Evolutionary conservation across 2,329 filamentous ascomycete genomes (phyloP).

Genomic region (Monilinia aucupariae): DNA sequence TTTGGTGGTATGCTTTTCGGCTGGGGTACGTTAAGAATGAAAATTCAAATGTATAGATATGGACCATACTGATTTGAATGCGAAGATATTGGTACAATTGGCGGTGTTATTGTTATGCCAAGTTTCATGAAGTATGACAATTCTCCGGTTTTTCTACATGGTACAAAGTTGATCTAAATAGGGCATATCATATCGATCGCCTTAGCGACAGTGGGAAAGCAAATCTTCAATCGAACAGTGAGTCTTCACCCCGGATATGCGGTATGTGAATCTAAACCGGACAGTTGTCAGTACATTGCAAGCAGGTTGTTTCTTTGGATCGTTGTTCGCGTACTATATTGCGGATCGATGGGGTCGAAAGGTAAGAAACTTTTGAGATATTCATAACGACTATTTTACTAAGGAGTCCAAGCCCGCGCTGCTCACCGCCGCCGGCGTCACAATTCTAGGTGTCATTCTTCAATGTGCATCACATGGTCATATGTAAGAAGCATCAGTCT

Average conservation of each 20-base stretch:
- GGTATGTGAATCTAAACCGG: background rate
- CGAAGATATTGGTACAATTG: constrained; percentile 67
- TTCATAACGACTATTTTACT: background rate
- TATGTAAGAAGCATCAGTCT: constrained; percentile 34
- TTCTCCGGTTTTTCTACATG: background rate
- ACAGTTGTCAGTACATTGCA: constrained; percentile 65
- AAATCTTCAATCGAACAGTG: constrained; percentile 51
- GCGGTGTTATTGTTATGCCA: constrained; percentile 64
- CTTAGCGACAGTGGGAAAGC: constrained; percentile 34
- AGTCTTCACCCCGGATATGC: background rate
- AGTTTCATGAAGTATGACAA: constrained; percentile 49
- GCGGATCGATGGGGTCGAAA: constrained; percentile 36
- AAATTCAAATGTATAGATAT: background rate
- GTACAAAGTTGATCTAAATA: constrained; percentile 26
- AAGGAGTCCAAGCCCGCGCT: constrained; percentile 37
- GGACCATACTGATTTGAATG: background rate
- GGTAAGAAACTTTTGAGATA: constrained; percentile 11
- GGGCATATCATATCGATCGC: constrained; percentile 37
- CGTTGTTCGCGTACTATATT: constrained; percentile 44
- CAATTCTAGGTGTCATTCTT: constrained; percentile 57
- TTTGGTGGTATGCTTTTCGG: constrained; percentile 62
- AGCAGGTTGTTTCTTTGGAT: constrained; percentile 61
- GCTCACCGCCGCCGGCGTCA: constrained; percentile 51
- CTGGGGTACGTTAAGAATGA: constrained; percentile 38
- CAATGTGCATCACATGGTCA: constrained; percentile 58